These are phyloP conservation scores for Penicillium hordei DNA, from an alignment of 2,329 filamentous ascomycete species.

Conservation along the genomic window DNA sequence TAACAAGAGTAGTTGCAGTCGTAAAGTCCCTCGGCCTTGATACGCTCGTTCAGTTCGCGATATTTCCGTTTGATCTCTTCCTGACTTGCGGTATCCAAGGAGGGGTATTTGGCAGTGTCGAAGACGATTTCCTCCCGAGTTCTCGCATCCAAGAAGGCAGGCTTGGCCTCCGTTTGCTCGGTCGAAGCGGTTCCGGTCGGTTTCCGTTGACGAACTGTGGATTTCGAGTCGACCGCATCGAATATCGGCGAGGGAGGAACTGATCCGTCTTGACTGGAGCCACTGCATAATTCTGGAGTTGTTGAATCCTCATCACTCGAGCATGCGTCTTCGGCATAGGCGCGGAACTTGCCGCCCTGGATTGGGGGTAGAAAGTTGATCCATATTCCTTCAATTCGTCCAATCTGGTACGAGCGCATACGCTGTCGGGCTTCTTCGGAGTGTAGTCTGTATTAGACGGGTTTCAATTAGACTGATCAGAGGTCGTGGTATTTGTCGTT, in stretches of 20 bases:
- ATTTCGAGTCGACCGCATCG: conserved; percentile 50
- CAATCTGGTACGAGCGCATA: conserved; percentile 83
- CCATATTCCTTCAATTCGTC: conserved; percentile 78
- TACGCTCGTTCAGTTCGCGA: conserved; percentile 68
- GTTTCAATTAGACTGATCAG: conserved; percentile 17
- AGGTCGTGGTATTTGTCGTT: conserved; percentile 4
- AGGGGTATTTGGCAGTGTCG: conserved; percentile 77
- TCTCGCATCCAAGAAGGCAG: conserved; percentile 68
- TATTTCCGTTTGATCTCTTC: conserved; percentile 76
- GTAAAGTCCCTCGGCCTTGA: conserved; percentile 75
- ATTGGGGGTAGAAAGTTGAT: conserved; percentile 86
- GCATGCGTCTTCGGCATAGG: conserved; percentile 48
- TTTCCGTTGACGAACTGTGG: conserved; percentile 39
- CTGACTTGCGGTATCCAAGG: conserved; percentile 72
- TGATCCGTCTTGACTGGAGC: conserved; percentile 57
- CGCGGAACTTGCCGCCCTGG: conserved; percentile 77
- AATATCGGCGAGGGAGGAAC: conserved; percentile 59
- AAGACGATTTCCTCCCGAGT: conserved; percentile 73
- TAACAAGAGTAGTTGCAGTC: conserved; percentile 82
- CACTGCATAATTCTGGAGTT: conserved; percentile 45
- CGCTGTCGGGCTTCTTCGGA: conserved; percentile 71
- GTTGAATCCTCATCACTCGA: conserved; percentile 39
- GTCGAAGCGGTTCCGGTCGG: conserved; percentile 30
- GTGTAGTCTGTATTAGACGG: conserved; percentile 64
- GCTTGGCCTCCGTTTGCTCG: conserved; percentile 39